Evolutionary conservation across 306 rosid species (phyloP), one percentile per base, ranked within the genome.

Genomic region (Ziziphus jujuba): DNA sequence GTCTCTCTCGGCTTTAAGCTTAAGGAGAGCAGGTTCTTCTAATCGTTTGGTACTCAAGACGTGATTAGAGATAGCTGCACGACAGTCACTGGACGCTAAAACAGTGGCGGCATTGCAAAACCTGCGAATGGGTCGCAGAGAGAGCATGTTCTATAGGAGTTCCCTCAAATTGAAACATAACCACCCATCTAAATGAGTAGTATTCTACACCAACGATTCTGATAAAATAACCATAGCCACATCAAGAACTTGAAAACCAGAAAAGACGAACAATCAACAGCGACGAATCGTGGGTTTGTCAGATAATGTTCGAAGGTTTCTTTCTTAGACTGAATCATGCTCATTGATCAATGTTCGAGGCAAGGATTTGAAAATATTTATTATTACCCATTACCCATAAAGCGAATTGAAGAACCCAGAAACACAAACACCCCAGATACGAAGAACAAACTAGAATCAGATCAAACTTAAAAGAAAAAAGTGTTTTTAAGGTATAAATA

Each of bases 61-160:
- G 55, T 2, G 71, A 43, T 59, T 80, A 9, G 70, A 48, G 24
- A 54, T 63, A 25, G 63, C 50, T 6, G 63, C 52, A 15, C 72
- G 8, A 33, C 59, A 38, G 22, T 77, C 72, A 36, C 53, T 20
- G 23, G 71, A 77, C 48, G 45, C 58, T 77, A 69, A 13, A 19
- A 75, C 64, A 38, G 79, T 59, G 55, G 79, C 75, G 56, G 72
- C 59, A 63, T 70, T 72, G 66, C 75, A 78, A 76, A 90, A 69
- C 84, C 88, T 85, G 89, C 82, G 88, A 77, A 71, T 48, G 51
- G 82, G 77, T 73, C 89, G 95, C 85, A 83, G 87, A 70, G 85
- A 74, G 81, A 82, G 88, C 96, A 90, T 90, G 77, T 77, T 87
- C 75, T 64, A n/a, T n/a, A 79, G 81, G 63, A 35, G 28, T 17